Evolutionary conservation across 352 stramenopile genomes (phyloP).

Genomic region (Phytophthora melonis): DNA sequence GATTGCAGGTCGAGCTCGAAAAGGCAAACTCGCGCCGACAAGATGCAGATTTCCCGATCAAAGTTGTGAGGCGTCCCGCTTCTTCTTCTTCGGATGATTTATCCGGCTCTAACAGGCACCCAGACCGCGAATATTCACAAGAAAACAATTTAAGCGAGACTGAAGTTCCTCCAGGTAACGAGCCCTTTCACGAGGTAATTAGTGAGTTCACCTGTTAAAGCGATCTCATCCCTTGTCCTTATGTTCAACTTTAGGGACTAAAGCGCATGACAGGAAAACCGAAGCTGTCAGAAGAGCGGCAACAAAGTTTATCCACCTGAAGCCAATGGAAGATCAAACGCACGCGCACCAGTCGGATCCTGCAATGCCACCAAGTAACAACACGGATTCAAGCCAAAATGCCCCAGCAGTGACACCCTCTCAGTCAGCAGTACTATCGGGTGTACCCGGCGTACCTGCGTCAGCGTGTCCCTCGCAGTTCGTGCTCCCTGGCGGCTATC

Average conservation of each 20-base stretch:
- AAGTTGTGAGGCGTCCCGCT: neutral
- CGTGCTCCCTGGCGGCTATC: conserved; percentile 7
- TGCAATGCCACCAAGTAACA: neutral
- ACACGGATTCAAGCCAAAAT: conserved; percentile 2
- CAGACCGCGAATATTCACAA: neutral
- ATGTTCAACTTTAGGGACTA: neutral
- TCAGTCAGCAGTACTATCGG: neutral
- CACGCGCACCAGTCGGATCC: neutral
- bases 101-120: neutral
- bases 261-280: conserved; percentile 4
- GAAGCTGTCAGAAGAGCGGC: conserved; percentile 6
- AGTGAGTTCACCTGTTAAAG: neutral
- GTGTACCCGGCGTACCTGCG: neutral
- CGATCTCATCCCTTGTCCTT: neutral
- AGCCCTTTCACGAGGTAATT: too few species aligned
- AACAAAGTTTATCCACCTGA: conserved; percentile 20
- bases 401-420: neutral
- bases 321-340: conserved; percentile 5
- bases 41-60: conserved; percentile 13
- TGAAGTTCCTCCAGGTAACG: conserved; percentile 1
- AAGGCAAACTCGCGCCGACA: conserved; percentile 35
- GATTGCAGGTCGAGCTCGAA: conserved; percentile 43
- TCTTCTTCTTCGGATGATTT: conserved; percentile 3
- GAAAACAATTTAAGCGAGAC: neutral
- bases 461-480: conserved; percentile 10